Evolutionary conservation across 352 stramenopile species (phyloP), one percentile per base, ranked within the genome.

Genomic region (Pythium brassicae): DNA sequence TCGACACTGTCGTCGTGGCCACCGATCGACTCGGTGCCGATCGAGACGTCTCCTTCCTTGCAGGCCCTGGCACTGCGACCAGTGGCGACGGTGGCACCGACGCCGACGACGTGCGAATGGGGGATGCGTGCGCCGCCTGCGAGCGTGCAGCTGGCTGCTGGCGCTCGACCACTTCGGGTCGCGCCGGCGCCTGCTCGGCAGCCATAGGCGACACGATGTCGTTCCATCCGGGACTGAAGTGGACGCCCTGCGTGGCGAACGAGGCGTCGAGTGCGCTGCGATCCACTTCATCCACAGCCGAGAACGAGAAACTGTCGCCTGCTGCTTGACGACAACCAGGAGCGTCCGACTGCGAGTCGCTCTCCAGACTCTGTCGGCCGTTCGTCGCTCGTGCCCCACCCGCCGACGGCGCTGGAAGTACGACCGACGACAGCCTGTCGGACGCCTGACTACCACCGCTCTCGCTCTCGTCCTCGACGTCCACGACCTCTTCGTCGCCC

Each of bases 401-500:
- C 37, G 37, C 15, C 3, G 32, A 11, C 8, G 42, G 11, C 12
- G 34, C 45, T 48, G 37, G 34, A 23, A 40, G 25, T n/a, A 57
- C 39, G 26, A 50, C 43, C 4, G 19, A 47, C 8, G 42, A 14
- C 5, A 26, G 7, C 25, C n/a, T 10, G 20, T 37, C 27, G 11
- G 27, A 25, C 10, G 4, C 25, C 9, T 54, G 29, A 0, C 27
- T 23, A 15, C 27, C 44, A 44, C 48, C 51, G 2, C 10, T 42
- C 26, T 57, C 39, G 19, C 29, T 47, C 17, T 59, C 53, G 1
- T 15, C 23, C n/a, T 15, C 49, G 25, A 47, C 19, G 20, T 61
- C 55, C 14, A 44, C 32, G 1, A 62, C 35, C 22, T 58, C 50
- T 52, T 65, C 45, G 25, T 73, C 56, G 0, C 72, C 49, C 25